Evolutionary conservation across 148 eudicot genomes (phyloP), one percentile per base, ranked within the genome.

Genomic region (Dysphania ambrosioides): DNA sequence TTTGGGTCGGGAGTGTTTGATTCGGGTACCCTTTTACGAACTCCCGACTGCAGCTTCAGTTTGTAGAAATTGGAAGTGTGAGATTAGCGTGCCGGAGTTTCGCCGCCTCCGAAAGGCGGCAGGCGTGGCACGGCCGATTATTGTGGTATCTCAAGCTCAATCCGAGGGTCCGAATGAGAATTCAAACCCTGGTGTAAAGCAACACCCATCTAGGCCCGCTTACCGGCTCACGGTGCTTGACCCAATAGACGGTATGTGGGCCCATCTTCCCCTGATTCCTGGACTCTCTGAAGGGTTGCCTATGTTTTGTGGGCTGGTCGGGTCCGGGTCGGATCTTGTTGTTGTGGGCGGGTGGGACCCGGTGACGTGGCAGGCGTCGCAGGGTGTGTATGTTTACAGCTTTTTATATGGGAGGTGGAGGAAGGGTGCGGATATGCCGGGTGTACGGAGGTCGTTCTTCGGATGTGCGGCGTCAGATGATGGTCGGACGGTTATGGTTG

Each of bases 331-430:
- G 71, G 85, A 83, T 47, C 82, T 94, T 30, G 86, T 91, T 27
- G 88, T 91, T 41, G 73, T 94, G 18, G 97, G 98, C 34, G 98
- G 98, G 81, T 88, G 87, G 80, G 86, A 88, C 84, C 96, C 93
- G 34, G 81, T 62, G 5, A 87, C 93, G 1, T 88, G 88, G 87
- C 80, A 76, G 35, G 87, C 81, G 3, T 82, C 82, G 2, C 72
- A 79, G 38, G 77, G 49, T 1, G 93, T 94, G 0, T 84, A 78
- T 53, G 44, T 90, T 15, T 94, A 87, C 47, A 77, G 70, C 61
- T 94, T 91, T 41, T 70, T 86, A 2, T 29, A 76, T 1, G 97
- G 81, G 31, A 70, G 31, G 72, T 91, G 98, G 98, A 72, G 92
- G 24, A 80, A 85, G 1, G 96, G 98, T 58, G 78, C 84, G 30